These are phyloP conservation scores for Mortierella sp. DNA, from an alignment of 371 early-diverging fungal genomes.

Conservation along the genomic window DNA sequence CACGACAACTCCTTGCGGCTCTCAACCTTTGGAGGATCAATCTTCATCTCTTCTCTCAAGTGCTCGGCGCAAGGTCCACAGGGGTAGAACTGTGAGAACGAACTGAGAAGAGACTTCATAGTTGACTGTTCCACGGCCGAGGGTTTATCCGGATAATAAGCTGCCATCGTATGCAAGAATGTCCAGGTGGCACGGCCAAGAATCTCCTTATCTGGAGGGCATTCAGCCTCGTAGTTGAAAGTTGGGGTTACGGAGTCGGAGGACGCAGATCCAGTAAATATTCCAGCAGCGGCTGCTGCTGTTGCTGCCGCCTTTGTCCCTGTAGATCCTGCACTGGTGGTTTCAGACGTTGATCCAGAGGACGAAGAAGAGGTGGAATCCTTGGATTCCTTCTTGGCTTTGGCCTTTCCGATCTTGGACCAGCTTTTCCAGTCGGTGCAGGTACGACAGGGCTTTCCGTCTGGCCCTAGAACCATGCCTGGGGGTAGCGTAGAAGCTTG, in stretches of 20 bases:
- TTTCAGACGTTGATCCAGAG: constrained; percentile 31
- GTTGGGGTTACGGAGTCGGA: constrained; percentile 28
- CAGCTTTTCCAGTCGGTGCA: constrained; percentile 82
- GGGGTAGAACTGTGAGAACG: constrained; percentile 94
- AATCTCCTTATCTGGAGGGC: constrained; percentile 89
- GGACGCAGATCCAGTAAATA: too few species aligned
- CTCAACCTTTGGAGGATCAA: constrained; percentile 87
- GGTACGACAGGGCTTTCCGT: constrained; percentile 79
- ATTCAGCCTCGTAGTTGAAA: constrained; percentile 61
- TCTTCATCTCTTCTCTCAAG: constrained; percentile 75
- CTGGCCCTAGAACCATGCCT: constrained; percentile 55
- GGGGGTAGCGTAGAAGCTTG: constrained; percentile 24
- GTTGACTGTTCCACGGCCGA: constrained; percentile 78
- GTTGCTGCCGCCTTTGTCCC: constrained; percentile 35
- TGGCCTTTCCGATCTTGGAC: constrained; percentile 59
- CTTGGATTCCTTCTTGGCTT: constrained; percentile 29
- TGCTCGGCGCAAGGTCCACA: constrained; percentile 95
- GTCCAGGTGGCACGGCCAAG: constrained; percentile 98
- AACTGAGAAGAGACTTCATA: constrained; percentile 75
- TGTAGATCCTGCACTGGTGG: constrained; percentile 26
- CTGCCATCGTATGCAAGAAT: constrained; percentile 98
- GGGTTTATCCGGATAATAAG: constrained; percentile 96
- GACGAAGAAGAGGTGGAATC: constrained; percentile 13
- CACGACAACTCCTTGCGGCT: constrained; percentile 76
- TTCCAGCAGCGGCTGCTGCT: constrained; percentile 25